Base-by-base conservation (phyloP, 768 basidiomycete genomes). In the Trametes sanguinea region DNA sequence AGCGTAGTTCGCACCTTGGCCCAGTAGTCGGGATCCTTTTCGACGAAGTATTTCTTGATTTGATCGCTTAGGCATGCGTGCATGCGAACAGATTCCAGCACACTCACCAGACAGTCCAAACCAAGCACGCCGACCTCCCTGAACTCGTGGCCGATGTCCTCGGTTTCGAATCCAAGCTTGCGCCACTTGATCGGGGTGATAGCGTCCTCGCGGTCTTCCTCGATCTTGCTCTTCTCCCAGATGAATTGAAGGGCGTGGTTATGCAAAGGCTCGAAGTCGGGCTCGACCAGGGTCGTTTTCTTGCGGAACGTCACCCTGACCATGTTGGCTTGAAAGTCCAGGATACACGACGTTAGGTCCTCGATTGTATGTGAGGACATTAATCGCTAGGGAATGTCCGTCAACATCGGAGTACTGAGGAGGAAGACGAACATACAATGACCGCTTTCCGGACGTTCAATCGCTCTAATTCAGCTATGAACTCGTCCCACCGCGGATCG, bases 311-410 rank as follows among this genome's bases (percentile, higher is more conserved):
- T 85, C 32, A 92, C 84, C 42, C 90, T 85, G 57, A 91, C 79
- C 61, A 94, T 83, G 73, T 92, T 93, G 30, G 90, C 87, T 76
- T 95, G 93, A 73, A 94, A 95, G 71, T 94, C 90, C 57, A 94
- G 80, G 50, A 95, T 88, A 60, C 87, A 88, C 0, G 92, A 94
- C 6, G 88, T 86, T 56, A 94, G 76, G 69, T 94, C 92, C 64
- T 92, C 90, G 51, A 86, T 84, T 32, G 86, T 88, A 66, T 92
- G 89, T 33, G 88, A 82, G 7, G 88, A 86, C 91, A 94, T 94
- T 51, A 94, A 80, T 59, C 87, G 85, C 91, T 94, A 67, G 16
- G 32, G 33, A 14, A 30, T 43, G 57, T 57, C 51, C 62, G 54
- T 22, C 22, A 22, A 22, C 22, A 22, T 58, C 3, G 68, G 57